Evolutionary conservation across 306 rosid species (phyloP).

Genomic region (Quercus cerris): DNA sequence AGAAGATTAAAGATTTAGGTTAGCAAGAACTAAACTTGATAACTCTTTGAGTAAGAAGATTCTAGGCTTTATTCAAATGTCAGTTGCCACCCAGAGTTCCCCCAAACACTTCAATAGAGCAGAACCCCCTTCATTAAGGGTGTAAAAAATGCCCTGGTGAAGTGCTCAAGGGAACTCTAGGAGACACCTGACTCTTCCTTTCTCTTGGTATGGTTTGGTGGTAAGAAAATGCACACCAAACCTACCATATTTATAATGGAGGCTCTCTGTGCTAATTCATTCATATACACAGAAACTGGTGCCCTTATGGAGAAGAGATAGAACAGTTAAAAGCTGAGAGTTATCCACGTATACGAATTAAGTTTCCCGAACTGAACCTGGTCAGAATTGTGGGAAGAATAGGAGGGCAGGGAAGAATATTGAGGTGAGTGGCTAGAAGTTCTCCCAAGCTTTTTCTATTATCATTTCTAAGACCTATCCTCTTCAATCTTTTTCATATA

Average conservation of each 20-base stretch:
- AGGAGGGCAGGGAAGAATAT: background rate
- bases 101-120: constrained; percentile 46
- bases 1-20: background rate
- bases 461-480: background rate
- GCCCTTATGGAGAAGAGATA: background rate
- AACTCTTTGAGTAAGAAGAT: background rate
- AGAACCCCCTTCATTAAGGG: background rate
- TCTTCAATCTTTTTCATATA: constrained; percentile 7
- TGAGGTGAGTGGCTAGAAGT: background rate
- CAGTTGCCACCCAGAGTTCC: constrained; percentile 40
- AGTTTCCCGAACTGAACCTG: constrained; percentile 11
- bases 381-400: constrained; percentile 10
- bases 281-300: background rate
- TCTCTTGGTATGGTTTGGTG: background rate
- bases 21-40: no score
- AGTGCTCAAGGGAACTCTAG: constrained; percentile 52
- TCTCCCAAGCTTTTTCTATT: background rate
- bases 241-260: background rate
- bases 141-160: constrained; percentile 13
- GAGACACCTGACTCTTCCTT: constrained; percentile 5
- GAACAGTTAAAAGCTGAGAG: background rate
- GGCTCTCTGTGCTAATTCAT: background rate
- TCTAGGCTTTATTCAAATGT: background rate
- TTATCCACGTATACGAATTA: background rate
- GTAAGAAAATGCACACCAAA: background rate